phyloP scores from a whole-genome alignment of 1,139 yeast genomes.

The Protomyces inouyei region DNA sequence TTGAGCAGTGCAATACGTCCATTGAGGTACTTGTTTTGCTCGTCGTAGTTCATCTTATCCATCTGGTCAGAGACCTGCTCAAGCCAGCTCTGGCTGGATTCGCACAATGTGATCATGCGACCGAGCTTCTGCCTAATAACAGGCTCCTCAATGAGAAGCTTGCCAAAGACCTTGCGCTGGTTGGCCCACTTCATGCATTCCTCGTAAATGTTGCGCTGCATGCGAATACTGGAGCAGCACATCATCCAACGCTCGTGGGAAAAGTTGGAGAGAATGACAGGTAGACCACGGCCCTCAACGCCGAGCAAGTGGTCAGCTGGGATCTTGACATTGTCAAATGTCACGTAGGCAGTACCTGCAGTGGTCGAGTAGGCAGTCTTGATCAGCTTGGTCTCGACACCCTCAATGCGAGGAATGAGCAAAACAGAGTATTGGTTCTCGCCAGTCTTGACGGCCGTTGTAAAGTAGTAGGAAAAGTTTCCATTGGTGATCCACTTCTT shows the following conservation, averaged over 20 bases:
- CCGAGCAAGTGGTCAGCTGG: conserved; percentile 47
- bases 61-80: conserved; percentile 43
- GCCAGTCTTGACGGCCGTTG: conserved; percentile 47
- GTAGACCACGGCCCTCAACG: conserved; percentile 45
- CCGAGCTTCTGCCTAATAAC: conserved; percentile 47
- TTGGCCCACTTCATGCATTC: conserved; percentile 43
- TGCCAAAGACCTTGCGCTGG: conserved; percentile 46
- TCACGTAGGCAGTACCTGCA: conserved; percentile 43
- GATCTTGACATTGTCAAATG: conserved; percentile 46
- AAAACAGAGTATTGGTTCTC: conserved; percentile 44
- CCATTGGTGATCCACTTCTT: conserved; percentile 46
- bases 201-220: conserved; percentile 44
- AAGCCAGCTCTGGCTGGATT: conserved; percentile 43
- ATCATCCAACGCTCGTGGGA: conserved; percentile 45
- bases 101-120: conserved; percentile 44
- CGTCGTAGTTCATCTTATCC: conserved; percentile 36
- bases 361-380: conserved; percentile 44
- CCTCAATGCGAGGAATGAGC: conserved; percentile 43
- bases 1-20: conserved; percentile 46
- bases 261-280: conserved; percentile 46
- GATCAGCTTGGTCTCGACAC: conserved; percentile 42
- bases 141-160: conserved; percentile 44
- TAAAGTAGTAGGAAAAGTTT: conserved; percentile 40
- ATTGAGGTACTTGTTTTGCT: conserved; percentile 44
- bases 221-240: conserved; percentile 43